A percentile compares a stretch with the other conserved stretches of the same genome.
Evolutionary conservation across 371 early-diverging fungal species (phyloP).

Genomic region (Phascolomyces articulosus): DNA sequence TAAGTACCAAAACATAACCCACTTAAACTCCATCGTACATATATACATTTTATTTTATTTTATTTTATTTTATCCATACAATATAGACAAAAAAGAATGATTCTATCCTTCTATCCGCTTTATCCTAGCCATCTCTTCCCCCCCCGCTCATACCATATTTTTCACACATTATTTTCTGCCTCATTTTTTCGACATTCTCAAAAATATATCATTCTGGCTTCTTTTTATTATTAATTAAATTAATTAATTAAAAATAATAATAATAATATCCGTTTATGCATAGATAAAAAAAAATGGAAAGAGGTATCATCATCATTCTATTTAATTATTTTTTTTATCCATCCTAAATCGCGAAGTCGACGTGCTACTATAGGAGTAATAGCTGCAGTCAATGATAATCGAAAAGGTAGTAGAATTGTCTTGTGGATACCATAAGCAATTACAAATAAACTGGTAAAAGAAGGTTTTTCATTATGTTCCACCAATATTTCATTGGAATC

Average conservation of each 20-base stretch:
- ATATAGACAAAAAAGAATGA: neutral
- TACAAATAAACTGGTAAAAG: conserved; percentile 27
- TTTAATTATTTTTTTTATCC: neutral
- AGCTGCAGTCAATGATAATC: conserved; percentile 36
- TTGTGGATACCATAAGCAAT: conserved; percentile 47
- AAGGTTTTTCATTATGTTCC: conserved; percentile 18
- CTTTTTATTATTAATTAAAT: no score
- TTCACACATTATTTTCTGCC: no score
- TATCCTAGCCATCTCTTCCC: no score
- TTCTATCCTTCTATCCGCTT: no score
- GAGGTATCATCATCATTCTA: neutral
- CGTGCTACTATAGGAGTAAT: conserved; percentile 30
- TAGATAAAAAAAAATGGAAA: no score
- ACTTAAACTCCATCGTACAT: neutral
- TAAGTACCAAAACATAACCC: neutral
- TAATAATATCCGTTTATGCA: no score
- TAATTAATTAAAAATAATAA: neutral
- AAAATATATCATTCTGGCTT: no score
- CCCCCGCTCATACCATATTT: no score
- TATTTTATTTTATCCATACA: neutral
- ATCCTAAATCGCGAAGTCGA: neutral
- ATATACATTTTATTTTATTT: neutral
- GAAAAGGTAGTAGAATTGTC: conserved; percentile 34
- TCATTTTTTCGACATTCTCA: no score
- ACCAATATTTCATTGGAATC: neutral